Evolutionary conservation across 352 stramenopile species (phyloP), one percentile per base, ranked within the genome.

Genomic region (Thraustochytrium striatum): DNA sequence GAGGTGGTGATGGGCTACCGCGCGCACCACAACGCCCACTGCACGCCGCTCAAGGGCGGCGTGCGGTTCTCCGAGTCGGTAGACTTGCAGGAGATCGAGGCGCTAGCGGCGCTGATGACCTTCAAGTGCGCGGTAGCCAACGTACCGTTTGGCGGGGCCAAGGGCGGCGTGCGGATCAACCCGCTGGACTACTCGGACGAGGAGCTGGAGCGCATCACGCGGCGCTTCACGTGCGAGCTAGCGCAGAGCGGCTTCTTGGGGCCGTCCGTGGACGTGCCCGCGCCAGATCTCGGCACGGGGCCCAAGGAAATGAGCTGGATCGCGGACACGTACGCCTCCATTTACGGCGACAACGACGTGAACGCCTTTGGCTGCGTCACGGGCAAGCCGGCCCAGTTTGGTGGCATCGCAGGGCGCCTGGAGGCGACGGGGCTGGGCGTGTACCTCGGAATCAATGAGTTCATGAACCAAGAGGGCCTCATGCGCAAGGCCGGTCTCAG

Each of bases 231-330:
- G 47, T 83, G 72, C 38, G 79, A 83, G 75, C 69, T 83, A 8
- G 69, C 55, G 3, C 41, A 78, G 28, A 68, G 61, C 32, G 79
- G 79, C 16, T 83, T 83, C 69, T 72, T 83, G 36, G 79, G 79
- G 3, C 79, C 79, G 3, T 81, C 55, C 25, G 47, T 83, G 11
- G 79, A 83, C 36, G 72, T 83, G n/a, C 79, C 79, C 0, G 79
- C 79, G 9, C 79, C 79, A 9, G 79, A 83, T 53, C 19, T 83
- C 13, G 79, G 79, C 55, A 83, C 79, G 3, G 79, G 72, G 9
- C 70, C 70, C 16, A 69, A 69, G 30, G 72, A 82, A 30, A 83
- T 83, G 79, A 69, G 52, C 57, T 83, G 79, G 79, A 83, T 83
- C 36, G 82, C 73, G 3, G 79, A 83, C 38, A 83, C 79, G 13